A percentile compares a stretch with the other conserved stretches of the same genome.
Evolutionary conservation across 257 asterid species (phyloP).

Genomic region (Solanum gandarillasii): DNA sequence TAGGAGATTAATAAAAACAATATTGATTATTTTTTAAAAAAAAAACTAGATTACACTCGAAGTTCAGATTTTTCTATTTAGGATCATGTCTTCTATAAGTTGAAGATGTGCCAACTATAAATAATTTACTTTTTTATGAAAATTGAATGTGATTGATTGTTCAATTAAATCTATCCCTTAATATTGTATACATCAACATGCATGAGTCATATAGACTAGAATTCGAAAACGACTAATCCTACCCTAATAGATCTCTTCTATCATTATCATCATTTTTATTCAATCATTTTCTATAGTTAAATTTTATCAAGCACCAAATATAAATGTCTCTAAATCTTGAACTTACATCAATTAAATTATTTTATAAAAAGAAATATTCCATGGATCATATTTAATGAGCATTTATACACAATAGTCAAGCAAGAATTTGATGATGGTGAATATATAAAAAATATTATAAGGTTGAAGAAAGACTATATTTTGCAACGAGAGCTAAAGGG

Average conservation of each 20-base stretch:
- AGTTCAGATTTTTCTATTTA: background rate
- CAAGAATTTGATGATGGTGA: background rate
- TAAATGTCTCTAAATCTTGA: background rate
- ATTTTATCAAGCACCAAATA: background rate
- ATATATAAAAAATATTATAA: background rate
- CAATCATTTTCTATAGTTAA: background rate
- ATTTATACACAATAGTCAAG: background rate
- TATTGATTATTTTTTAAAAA: background rate
- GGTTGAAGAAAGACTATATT: background rate
- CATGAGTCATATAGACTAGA: background rate
- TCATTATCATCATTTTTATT: background rate
- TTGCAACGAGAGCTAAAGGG: background rate
- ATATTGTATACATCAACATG: background rate
- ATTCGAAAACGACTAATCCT: background rate
- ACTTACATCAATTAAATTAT: background rate
- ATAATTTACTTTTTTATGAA: background rate
- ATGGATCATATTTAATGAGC: background rate
- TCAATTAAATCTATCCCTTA: background rate
- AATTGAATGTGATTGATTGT: background rate
- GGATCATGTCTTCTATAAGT: background rate
- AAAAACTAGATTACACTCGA: background rate
- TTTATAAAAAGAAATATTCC: background rate
- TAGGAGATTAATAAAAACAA: background rate
- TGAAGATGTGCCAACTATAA: background rate
- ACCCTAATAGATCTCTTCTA: background rate